A percentile compares a stretch with the other conserved stretches of the same genome.
Evolutionary conservation across 1,284 basidiomycete species (phyloP).

Genomic region (Pseudozyma pruni): DNA sequence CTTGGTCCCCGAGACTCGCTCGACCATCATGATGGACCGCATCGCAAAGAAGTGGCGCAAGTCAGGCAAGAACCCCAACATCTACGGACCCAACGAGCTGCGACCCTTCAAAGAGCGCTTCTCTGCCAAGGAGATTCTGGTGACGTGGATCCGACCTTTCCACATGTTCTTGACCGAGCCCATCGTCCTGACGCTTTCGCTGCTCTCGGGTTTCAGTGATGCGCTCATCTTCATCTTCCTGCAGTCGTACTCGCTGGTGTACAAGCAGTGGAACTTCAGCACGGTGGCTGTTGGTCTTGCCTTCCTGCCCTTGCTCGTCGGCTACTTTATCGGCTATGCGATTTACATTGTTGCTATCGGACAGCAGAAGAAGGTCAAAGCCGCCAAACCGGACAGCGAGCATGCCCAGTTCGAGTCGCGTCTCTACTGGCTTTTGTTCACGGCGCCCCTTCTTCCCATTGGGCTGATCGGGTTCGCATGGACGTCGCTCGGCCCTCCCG

Average conservation of each 20-base stretch:
- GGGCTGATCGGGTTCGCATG: constrained; percentile 70
- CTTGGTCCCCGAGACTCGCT: constrained; percentile 69
- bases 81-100: constrained; percentile 69
- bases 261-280: constrained; percentile 69
- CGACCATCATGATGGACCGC: constrained; percentile 68
- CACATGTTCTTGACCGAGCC: constrained; percentile 69
- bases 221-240: constrained; percentile 70
- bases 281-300: constrained; percentile 58
- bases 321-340: constrained; percentile 70
- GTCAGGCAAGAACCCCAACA: constrained; percentile 41
- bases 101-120: constrained; percentile 64
- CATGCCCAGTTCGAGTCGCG: constrained; percentile 67
- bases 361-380: constrained; percentile 60
- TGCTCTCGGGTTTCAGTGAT: constrained; percentile 69
- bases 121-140: constrained; percentile 65
- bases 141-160: constrained; percentile 68
- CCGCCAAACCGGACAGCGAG: constrained; percentile 56
- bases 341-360: constrained; percentile 67
- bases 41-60: constrained; percentile 68
- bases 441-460: constrained; percentile 68
- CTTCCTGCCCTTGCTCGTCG: constrained; percentile 69
- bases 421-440: constrained; percentile 68
- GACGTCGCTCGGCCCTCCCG: constrained; percentile 68
- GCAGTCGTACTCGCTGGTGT: constrained; percentile 69
- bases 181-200: constrained; percentile 69